Evolutionary conservation across 495 filamentous ascomycete species (phyloP).

Genomic region (Penicillium odoratum): DNA sequence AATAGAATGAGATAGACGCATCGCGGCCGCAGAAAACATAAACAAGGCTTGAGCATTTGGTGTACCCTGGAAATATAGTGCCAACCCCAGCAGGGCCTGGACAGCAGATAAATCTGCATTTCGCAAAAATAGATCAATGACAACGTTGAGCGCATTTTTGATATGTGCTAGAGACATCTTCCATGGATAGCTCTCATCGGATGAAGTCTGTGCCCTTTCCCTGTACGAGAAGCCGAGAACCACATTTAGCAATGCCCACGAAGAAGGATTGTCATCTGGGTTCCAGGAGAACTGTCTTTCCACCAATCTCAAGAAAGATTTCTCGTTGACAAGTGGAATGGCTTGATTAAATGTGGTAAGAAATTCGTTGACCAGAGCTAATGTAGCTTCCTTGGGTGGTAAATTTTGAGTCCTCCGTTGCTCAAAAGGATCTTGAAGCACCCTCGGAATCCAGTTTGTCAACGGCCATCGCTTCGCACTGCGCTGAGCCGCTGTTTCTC

Average conservation of each 20-base stretch:
- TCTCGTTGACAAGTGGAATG: constrained; percentile 12
- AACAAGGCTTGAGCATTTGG: constrained; percentile 25
- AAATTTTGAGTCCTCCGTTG: constrained; percentile 16
- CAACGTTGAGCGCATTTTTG: constrained; percentile 23
- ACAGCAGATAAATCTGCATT: constrained; percentile 21
- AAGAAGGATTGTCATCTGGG: constrained; percentile 22
- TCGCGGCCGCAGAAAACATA: constrained; percentile 21
- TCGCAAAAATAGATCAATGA: constrained; percentile 19
- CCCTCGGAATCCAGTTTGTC: constrained; percentile 16
- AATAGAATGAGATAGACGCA: constrained; percentile 25
- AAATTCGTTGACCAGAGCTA: constrained; percentile 14
- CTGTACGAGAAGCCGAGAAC: constrained; percentile 24
- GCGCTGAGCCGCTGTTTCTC: constrained; percentile 4
- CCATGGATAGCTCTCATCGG: constrained; percentile 14
- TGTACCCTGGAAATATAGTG: constrained; percentile 25
- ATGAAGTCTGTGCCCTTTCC: constrained; percentile 14
- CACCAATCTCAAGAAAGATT: constrained; percentile 8
- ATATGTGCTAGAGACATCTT: constrained; percentile 18
- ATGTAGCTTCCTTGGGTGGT: constrained; percentile 10
- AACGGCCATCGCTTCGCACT: constrained; percentile 9
- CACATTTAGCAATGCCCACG: constrained; percentile 24
- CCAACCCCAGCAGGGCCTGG: constrained; percentile 21
- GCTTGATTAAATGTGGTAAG: constrained; percentile 18
- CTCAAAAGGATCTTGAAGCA: constrained; percentile 13
- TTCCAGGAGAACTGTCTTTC: constrained; percentile 24